Evolutionary conservation across 2,329 filamentous ascomycete species (phyloP).

Genomic region (Diaporthe vaccinii): DNA sequence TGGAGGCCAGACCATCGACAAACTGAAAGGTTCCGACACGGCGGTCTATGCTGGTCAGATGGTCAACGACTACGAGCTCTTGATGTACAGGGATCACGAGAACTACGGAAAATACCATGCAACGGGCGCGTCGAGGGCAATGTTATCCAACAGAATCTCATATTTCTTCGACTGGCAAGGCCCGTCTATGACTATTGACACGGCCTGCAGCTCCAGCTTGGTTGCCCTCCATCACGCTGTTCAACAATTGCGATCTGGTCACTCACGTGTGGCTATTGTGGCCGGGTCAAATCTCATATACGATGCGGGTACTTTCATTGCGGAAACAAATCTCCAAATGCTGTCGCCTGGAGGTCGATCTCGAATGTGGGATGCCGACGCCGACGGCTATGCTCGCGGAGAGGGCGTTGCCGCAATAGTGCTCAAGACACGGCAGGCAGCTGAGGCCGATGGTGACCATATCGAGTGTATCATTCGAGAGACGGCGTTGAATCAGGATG

Average conservation of each 20-base stretch:
- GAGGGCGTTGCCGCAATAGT: constrained; percentile 63
- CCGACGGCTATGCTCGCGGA: constrained; percentile 65
- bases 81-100: constrained; percentile 38
- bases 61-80: constrained; percentile 44
- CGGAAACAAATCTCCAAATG: constrained; percentile 53
- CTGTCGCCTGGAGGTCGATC: constrained; percentile 54
- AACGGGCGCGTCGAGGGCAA: constrained; percentile 47
- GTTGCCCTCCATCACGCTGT: constrained; percentile 55
- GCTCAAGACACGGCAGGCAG: constrained; percentile 60
- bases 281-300: constrained; percentile 53
- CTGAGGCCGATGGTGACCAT: constrained; percentile 58
- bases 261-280: constrained; percentile 50
- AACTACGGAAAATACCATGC: constrained; percentile 47
- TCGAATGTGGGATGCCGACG: constrained; percentile 59
- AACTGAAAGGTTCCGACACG: constrained; percentile 44
- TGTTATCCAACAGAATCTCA: constrained; percentile 53
- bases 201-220: constrained; percentile 57
- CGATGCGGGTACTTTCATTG: constrained; percentile 52
- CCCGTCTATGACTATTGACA: constrained; percentile 57
- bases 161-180: constrained; percentile 46
- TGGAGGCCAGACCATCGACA: constrained; percentile 41
- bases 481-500: constrained; percentile 60
- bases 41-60: constrained; percentile 48
- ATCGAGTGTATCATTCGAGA: constrained; percentile 58
- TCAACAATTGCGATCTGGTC: constrained; percentile 49